Base-by-base conservation (phyloP, 495 filamentous ascomycete species). In the Penicillium robsamsonii region DNA sequence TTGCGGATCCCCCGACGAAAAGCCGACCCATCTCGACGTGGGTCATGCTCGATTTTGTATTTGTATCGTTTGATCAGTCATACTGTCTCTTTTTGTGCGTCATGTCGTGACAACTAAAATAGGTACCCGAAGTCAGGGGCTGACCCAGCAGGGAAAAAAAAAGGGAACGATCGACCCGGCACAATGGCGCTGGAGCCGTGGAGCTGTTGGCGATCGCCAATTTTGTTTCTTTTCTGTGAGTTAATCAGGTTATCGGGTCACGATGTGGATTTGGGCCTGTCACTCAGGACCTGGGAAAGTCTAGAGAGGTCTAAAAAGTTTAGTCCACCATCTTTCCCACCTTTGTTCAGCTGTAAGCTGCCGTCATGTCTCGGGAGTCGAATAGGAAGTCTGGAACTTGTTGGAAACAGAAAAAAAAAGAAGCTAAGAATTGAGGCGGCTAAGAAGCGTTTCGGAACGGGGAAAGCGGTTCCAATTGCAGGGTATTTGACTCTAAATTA, bases 81-180 rank as follows among this genome's bases (percentile, higher is more conserved):
- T 15, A 58, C 11, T 38, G 33, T 48, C 38, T 18, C 31, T 42
- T 47, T 50, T 59, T 49, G 12, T 55, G 50, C 50, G 17, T 58
- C 50, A 42, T 38, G 38, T 30, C 38, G 40, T 42, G 46, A 46
- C 27, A 45, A 50, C 25, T 38, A 33, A 49, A 24, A 41, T 46
- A 49, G 30, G 46, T 50, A 51, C 41, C 27, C 50, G 55, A 47
- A 60, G 57, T 53, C 55, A 57, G 61, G 64, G 61, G 50, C 31
- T 38, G 59, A 62, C 55, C 64, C 64, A 46, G 50, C 48, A 64
- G 52, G 52, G 56, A 48, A 45, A 31, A 53, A 29, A 56, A 60
- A 59, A 57, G 46, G 52, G 42, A 60, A 48, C 40, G 60, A 66
- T 66, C 57, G 59, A 54, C 63, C 65, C 65, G 63, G 56, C 53